These are phyloP conservation scores for Talaromyces verruculosus DNA, from an alignment of 2,329 filamentous ascomycete genomes.

Conservation along the genomic window DNA sequence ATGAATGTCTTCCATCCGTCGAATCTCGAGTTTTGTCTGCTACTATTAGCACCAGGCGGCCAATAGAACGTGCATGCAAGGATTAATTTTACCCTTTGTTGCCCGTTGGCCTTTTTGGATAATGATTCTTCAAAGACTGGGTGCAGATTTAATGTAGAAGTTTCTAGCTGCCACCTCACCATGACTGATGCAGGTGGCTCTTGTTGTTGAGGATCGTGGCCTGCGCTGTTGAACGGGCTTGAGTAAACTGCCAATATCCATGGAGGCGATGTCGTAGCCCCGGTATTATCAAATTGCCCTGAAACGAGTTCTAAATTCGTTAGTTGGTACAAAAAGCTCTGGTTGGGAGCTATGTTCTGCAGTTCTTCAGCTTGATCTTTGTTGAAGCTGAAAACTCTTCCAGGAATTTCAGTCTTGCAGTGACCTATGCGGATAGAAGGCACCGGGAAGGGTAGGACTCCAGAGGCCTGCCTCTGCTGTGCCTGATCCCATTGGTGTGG, in stretches of 20 bases:
- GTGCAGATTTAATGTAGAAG: conserved; percentile 66
- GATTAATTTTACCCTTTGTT: conserved; percentile 36
- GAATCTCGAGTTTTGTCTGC: conserved; percentile 55
- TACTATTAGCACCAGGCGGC: neutral
- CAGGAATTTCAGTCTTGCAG: conserved; percentile 39
- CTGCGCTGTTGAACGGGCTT: conserved; percentile 53
- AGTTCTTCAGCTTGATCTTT: conserved; percentile 28
- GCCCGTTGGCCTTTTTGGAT: conserved; percentile 59
- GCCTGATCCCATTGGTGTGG: conserved; percentile 51
- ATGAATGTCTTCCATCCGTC: conserved; percentile 65
- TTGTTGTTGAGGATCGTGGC: conserved; percentile 58
- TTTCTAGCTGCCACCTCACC: conserved; percentile 76
- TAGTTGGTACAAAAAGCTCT: conserved; percentile 56
- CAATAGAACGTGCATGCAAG: too few relatives aligned
- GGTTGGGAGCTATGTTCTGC: conserved; percentile 27
- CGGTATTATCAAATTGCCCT: conserved; percentile 58
- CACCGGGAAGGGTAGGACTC: conserved; percentile 33
- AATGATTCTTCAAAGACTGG: conserved; percentile 75
- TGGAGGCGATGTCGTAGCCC: conserved; percentile 57
- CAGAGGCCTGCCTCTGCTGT: conserved; percentile 30
- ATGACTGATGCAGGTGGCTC: conserved; percentile 68
- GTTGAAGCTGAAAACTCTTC: conserved; percentile 32
- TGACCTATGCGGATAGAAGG: conserved; percentile 41
- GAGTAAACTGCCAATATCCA: conserved; percentile 74
- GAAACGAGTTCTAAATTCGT: conserved; percentile 75